Conservation (phyloP, 495 filamentous ascomycete genomes). For the Podospora anserina region DNA sequence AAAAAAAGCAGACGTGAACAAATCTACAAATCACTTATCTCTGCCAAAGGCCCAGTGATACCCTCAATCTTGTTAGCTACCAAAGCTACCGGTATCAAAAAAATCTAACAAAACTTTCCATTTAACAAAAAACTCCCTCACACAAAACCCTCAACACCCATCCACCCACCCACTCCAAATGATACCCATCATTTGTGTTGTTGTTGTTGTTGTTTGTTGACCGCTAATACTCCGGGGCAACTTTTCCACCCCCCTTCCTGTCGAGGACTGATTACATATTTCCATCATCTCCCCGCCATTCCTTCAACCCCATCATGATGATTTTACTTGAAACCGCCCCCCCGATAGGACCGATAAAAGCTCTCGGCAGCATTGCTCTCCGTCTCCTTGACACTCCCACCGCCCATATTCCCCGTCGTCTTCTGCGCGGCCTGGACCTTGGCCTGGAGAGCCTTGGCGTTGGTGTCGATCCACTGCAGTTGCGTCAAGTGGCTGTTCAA, state of each 20-base stretch:
- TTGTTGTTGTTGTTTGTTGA: not conserved
- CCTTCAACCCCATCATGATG: not conserved
- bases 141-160: constrained; percentile 1
- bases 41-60: not conserved
- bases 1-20: not conserved
- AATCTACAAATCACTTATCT: not conserved
- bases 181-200: constrained; percentile 37
- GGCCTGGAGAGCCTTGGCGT: constrained; percentile 70
- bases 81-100: not conserved
- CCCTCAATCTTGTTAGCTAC: not conserved
- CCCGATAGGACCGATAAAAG: constrained; percentile 77
- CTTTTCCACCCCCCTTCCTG: not conserved
- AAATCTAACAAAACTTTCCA: not conserved
- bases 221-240: not conserved
- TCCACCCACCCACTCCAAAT: constrained; percentile 1
- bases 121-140: not conserved
- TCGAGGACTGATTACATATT: not conserved
- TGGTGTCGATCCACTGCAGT: constrained; percentile 86
- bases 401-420: constrained; percentile 59
- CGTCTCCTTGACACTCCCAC: constrained; percentile 54
- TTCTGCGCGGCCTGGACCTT: constrained; percentile 80
- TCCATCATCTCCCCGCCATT: not conserved
- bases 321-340: constrained; percentile 37
- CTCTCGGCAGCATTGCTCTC: constrained; percentile 69
- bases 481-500: constrained; percentile 87